A percentile compares a stretch with the other conserved stretches of the same genome.
phyloP scores from a whole-genome alignment of 441 rosid genomes.

The Hura crepitans region DNA sequence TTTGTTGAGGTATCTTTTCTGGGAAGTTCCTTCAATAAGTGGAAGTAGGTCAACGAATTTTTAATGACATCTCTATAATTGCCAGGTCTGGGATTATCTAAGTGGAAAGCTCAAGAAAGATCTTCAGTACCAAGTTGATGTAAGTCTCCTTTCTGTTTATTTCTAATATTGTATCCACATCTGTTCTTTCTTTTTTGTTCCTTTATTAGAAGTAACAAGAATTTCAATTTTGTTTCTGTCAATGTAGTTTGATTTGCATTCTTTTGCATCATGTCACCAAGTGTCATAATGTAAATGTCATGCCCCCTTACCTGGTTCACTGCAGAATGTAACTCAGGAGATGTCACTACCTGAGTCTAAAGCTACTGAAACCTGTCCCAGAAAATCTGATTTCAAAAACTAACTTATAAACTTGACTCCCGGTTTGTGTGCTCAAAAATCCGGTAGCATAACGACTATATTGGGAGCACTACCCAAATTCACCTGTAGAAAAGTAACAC shows the following conservation, averaged over 20 bases:
- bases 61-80: slow-evolving; percentile 24
- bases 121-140: slow-evolving; percentile 98
- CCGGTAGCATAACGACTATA: no score
- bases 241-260: not conserved
- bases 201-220: not conserved
- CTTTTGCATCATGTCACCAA: not conserved
- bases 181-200: not conserved
- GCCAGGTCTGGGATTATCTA: slow-evolving; percentile 94
- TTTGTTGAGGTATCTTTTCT: slow-evolving; percentile 68
- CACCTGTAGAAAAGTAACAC: no score
- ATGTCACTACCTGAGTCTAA: no score
- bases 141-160: slow-evolving; percentile 31
- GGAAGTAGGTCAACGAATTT: slow-evolving; percentile 18
- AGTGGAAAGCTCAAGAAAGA: slow-evolving; percentile 99
- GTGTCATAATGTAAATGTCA: no score
- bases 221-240: not conserved
- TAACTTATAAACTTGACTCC: no score
- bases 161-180: slow-evolving; percentile 7
- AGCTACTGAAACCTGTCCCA: no score
- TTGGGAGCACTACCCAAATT: no score
- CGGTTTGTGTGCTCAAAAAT: no score
- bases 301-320: no score
- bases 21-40: not conserved
- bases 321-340: no score
- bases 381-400: no score